These are phyloP conservation scores for Diaporthe nobilis DNA, from an alignment of 2,329 filamentous ascomycete species.

Conservation along the genomic window DNA sequence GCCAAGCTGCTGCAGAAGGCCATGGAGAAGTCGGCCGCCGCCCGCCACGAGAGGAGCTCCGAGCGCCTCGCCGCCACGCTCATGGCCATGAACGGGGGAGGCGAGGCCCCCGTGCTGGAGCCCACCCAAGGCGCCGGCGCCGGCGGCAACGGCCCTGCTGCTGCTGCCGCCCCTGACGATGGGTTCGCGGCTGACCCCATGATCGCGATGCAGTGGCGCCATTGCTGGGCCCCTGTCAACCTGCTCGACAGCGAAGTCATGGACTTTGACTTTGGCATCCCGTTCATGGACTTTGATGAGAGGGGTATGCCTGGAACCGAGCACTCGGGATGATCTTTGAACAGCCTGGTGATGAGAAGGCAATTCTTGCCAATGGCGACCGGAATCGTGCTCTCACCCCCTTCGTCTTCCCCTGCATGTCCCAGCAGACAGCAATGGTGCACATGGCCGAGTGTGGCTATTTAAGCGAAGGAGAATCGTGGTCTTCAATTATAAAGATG, in stretches of 20 bases:
- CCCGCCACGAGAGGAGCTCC: conserved; percentile 41
- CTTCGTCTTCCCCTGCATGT: not conserved
- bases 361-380: not conserved
- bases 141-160: not conserved
- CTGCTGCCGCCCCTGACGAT: not conserved
- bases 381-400: not conserved
- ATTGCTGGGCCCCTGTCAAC: conserved; percentile 48
- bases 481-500: not conserved
- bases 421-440: not conserved
- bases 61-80: conserved; percentile 39
- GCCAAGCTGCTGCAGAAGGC: conserved; percentile 47
- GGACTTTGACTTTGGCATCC: conserved; percentile 44
- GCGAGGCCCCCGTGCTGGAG: not conserved
- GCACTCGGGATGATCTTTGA: not conserved
- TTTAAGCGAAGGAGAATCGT: too few species aligned
- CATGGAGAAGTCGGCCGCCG: conserved; percentile 43
- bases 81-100: conserved; percentile 36
- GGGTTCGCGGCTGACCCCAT: conserved; percentile 39
- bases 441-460: not conserved
- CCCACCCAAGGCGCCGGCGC: not conserved
- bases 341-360: not conserved
- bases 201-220: conserved; percentile 42
- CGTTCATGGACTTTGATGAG: conserved; percentile 44
- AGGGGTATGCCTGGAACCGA: conserved; percentile 19
- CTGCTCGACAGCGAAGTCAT: conserved; percentile 46